A percentile compares a stretch with the other conserved stretches of the same genome.
Conservation (phyloP, 164 flowering plant species). For the Macadamia integrifolia region DNA sequence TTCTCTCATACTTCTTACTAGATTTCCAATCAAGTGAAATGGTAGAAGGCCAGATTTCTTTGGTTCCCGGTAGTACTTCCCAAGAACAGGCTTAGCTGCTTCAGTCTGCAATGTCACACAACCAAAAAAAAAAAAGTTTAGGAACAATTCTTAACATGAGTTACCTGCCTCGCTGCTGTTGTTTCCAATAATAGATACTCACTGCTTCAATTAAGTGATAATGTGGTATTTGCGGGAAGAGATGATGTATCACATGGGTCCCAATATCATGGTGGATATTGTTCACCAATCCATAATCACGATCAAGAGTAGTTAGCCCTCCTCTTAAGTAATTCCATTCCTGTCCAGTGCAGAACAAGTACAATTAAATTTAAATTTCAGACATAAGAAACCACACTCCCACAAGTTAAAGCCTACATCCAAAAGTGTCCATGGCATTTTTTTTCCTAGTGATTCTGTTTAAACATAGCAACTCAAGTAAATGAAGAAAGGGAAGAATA, state of each 20-base stretch:
- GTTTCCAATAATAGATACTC: conserved; percentile 18
- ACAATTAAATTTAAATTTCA: neutral
- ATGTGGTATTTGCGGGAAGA: conserved; percentile 68
- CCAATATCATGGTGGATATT: conserved; percentile 73
- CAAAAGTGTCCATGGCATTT: no score
- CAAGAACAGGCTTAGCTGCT: conserved; percentile 55
- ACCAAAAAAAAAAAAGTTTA: neutral
- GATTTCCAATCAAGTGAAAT: conserved; percentile 33
- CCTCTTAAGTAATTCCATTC: conserved; percentile 73
- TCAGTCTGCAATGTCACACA: conserved; percentile 30
- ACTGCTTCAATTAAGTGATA: conserved; percentile 63
- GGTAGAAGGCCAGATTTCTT: conserved; percentile 43
- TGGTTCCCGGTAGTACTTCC: conserved; percentile 54
- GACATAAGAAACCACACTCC: neutral
- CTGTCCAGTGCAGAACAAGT: conserved; percentile 18
- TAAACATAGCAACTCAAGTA: no score
- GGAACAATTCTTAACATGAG: neutral
- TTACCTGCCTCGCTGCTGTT: neutral
- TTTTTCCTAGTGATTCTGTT: no score
- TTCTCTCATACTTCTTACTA: conserved; percentile 32
- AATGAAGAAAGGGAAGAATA: no score
- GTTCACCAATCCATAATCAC: conserved; percentile 58
- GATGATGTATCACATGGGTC: conserved; percentile 68
- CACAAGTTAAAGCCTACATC: neutral
- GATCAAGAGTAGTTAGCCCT: conserved; percentile 62